Evolutionary conservation across 1,284 basidiomycete species (phyloP).

Genomic region (Fomitopsis betulina): DNA sequence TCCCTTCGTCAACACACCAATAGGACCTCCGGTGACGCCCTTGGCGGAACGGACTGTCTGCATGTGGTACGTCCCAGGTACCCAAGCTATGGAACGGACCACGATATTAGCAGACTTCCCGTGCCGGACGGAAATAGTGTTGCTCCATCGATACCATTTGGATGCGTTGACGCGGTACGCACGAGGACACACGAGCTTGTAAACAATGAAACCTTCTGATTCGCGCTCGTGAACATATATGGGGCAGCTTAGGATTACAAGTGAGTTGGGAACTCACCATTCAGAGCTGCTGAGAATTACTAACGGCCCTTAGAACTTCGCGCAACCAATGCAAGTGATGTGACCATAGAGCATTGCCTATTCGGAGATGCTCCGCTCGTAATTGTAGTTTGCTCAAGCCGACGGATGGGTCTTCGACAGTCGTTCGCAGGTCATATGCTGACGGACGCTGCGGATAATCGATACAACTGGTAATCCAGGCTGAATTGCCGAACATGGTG

Average conservation of each 20-base stretch:
- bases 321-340: neutral
- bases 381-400: neutral
- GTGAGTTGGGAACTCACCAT: neutral
- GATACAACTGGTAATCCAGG: slow-evolving; percentile 5
- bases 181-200: neutral
- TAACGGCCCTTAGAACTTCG: neutral
- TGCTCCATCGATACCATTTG: neutral
- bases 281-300: neutral
- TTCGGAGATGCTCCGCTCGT: neutral
- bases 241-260: neutral
- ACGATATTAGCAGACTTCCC: neutral
- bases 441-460: neutral
- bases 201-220: neutral
- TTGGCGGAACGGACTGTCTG: neutral
- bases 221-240: neutral
- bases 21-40: neutral
- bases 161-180: neutral
- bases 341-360: neutral
- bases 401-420: neutral
- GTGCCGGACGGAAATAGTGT: neutral
- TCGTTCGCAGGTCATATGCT: neutral
- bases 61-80: neutral
- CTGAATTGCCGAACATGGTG: neutral
- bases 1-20: neutral
- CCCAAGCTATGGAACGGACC: no score